A percentile compares a stretch with the other conserved stretches of the same genome.
These are phyloP conservation scores for Cyclotella baltica DNA, from an alignment of 108 stramenopile genomes.

Conservation along the genomic window DNA sequence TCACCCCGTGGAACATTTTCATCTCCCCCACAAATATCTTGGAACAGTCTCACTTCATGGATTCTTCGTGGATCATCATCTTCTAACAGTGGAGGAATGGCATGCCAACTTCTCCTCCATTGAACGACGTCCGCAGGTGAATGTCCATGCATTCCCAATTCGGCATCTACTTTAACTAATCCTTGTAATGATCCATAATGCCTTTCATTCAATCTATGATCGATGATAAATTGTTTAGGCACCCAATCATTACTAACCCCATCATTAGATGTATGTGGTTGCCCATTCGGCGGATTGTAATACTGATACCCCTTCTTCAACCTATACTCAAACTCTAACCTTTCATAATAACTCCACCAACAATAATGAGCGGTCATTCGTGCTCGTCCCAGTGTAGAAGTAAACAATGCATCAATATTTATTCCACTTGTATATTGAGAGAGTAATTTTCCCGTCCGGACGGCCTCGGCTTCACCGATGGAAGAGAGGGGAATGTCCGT, in stretches of 20 bases:
- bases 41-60: constrained; percentile 45
- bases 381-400: constrained; percentile 56
- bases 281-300: constrained; percentile 23
- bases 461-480: constrained; percentile 61
- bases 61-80: constrained; percentile 59
- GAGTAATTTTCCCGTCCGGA: constrained; percentile 46
- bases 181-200: constrained; percentile 65
- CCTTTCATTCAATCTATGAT: constrained; percentile 66
- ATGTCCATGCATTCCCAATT: constrained; percentile 62
- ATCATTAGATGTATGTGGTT: background rate
- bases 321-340: constrained; percentile 27
- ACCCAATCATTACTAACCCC: constrained; percentile 4
- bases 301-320: constrained; percentile 32
- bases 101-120: constrained; percentile 68
- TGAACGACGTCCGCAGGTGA: constrained; percentile 38
- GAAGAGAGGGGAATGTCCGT: constrained; percentile 63
- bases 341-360: constrained; percentile 57
- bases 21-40: constrained; percentile 50
- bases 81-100: constrained; percentile 54
- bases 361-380: constrained; percentile 68
- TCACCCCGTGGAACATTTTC: constrained; percentile 62
- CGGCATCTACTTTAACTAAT: constrained; percentile 56
- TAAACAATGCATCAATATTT: constrained; percentile 65
- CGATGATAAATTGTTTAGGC: constrained; percentile 43
- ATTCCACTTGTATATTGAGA: constrained; percentile 31